A percentile compares a stretch with the other conserved stretches of the same genome.
These are phyloP conservation scores for Paraphaeosphaeria minitans DNA, from an alignment of 2,329 filamentous ascomycete species.

Conservation along the genomic window DNA sequence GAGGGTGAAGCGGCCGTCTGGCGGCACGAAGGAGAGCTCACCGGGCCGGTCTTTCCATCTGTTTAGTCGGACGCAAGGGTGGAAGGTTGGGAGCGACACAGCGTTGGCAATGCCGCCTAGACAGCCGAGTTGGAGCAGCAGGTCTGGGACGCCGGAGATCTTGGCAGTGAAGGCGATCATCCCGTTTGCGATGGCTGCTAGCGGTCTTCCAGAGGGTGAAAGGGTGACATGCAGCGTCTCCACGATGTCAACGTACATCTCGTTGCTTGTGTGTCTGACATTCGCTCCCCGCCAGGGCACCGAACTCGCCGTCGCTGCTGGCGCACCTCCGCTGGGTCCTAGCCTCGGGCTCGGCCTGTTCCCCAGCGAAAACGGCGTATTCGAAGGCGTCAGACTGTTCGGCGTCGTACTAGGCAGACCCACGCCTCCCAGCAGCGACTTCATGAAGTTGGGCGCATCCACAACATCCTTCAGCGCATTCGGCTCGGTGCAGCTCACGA, in stretches of 20 bases:
- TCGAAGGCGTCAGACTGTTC: conserved; percentile 33
- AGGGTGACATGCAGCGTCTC: conserved; percentile 88
- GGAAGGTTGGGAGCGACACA: conserved; percentile 89
- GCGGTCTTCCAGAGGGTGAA: conserved; percentile 84
- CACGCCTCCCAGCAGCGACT: conserved; percentile 85
- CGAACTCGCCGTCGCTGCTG: conserved; percentile 48
- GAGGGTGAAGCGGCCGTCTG: conserved; percentile 90
- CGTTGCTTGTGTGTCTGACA: conserved; percentile 94
- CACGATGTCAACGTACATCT: conserved; percentile 94
- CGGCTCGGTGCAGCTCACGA: conserved; percentile 87
- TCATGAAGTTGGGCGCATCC: conserved; percentile 88
- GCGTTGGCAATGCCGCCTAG: conserved; percentile 72
- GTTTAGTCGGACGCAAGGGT: conserved; percentile 90
- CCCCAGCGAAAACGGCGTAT: conserved; percentile 37
- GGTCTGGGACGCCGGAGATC: conserved; percentile 90
- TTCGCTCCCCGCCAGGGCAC: conserved; percentile 92
- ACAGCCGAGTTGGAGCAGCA: conserved; percentile 79
- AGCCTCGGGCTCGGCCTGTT: conserved; percentile 29
- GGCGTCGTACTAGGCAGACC: conserved; percentile 67
- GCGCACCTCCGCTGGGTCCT: conserved; percentile 25
- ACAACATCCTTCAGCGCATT: conserved; percentile 91
- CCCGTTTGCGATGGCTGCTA: conserved; percentile 86
- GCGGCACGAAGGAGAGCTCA: conserved; percentile 93
- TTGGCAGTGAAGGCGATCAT: conserved; percentile 95
- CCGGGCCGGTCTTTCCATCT: conserved; percentile 88